Percentiles rank a stretch among this genome's conserved stretches.
Conservation (phyloP, 371 early-diverging fungal species). For the Choanephora cucurbitarum region DNA sequence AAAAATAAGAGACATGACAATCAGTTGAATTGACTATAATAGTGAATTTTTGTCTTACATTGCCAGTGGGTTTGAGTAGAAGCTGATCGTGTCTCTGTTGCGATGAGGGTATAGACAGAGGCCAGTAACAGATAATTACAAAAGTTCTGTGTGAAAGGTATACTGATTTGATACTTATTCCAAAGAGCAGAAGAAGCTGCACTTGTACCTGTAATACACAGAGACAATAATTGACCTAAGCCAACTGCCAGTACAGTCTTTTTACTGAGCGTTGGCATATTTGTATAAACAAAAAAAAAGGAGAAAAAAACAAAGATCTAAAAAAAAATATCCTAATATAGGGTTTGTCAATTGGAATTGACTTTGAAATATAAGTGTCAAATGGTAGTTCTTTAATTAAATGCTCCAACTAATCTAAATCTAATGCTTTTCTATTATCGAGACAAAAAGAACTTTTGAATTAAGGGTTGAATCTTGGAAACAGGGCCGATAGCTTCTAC, state of each 20-base stretch:
- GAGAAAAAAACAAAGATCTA: slow-evolving; percentile 2
- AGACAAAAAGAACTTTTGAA: slow-evolving; percentile 17
- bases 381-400: too few species aligned
- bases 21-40: background rate
- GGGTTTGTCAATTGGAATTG: too few species aligned
- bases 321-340: background rate
- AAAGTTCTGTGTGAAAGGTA: slow-evolving; percentile 47
- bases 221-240: slow-evolving; percentile 44
- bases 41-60: slow-evolving; percentile 15
- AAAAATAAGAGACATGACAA: too few species aligned
- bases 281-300: background rate
- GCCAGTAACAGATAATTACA: slow-evolving; percentile 37
- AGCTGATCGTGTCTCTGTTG: slow-evolving; percentile 4
- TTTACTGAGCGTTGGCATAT: slow-evolving; percentile 1
- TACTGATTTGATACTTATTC: slow-evolving; percentile 34
- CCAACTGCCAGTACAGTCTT: slow-evolving; percentile 9
- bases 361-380: too few species aligned
- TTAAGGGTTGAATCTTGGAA: slow-evolving; percentile 16
- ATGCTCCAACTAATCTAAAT: too few species aligned
- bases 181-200: slow-evolving; percentile 48
- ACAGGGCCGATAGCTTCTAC: slow-evolving; percentile 17
- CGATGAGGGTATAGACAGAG: slow-evolving; percentile 19
- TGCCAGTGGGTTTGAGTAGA: slow-evolving; percentile 14
- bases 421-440: slow-evolving; percentile 1
- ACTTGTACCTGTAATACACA: slow-evolving; percentile 49